Evolutionary conservation across 179 eudicot species (phyloP), one percentile per base, ranked within the genome.

Genomic region (Camellia oleifera): DNA sequence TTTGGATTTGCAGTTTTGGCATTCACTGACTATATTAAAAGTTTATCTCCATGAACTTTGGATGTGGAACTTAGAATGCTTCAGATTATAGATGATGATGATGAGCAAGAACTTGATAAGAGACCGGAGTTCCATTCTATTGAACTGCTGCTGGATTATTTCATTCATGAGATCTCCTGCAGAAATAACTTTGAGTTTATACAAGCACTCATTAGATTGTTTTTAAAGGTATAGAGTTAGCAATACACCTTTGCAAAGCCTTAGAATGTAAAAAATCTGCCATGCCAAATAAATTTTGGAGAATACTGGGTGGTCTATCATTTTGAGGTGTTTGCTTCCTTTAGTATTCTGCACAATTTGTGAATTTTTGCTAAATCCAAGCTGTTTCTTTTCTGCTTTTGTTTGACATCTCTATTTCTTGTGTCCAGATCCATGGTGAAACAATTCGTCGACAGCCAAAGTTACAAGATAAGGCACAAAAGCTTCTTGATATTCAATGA

Each of bases 31-130:
- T 92, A 94, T 79, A 82, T 94, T 12, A 97, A 97, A 83, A 88
- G 97, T 71, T 80, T 93, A 70, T 94, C 98, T 71, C 83, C 98
- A 7, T 97, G 98, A 48, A 85, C 92, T 54, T 83, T 97, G 92
- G 99, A 97, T 83, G 86, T 97, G 95, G 99, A 97, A 85, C 90
- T 97, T 40, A 89, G 97, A 80, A 86, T 97, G 94, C 97, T 97
- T 84, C 99, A 94, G 86, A 94, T 97, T 71, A 86, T 94, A 52
- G 98, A 93, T 78, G 96, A 89, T 61, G 93, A 89, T 48, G 95
- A 92, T 13, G 91, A 83, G 42, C 80, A 85, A 80, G 97, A 89
- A 69, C 80, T 82, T 69, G 88, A 77, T 50, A 79, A 83, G 72
- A 90, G 92, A 72, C 92, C 90, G 2, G 98, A 94, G 84, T 81